Base-by-base conservation (phyloP, 768 basidiomycete species). In the Lentinula guzmanii region DNA sequence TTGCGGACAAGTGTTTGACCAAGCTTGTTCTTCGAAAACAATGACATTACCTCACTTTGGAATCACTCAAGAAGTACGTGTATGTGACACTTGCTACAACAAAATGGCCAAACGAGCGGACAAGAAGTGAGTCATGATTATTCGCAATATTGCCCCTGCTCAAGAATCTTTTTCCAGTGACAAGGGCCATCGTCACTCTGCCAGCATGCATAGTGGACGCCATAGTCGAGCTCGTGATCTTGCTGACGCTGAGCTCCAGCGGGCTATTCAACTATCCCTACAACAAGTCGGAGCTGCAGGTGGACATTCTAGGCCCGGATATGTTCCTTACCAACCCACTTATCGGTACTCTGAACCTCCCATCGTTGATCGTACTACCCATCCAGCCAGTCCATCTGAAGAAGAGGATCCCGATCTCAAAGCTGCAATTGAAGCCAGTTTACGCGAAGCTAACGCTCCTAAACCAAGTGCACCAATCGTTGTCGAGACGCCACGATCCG, bases 1-100 rank as follows among this genome's bases (percentile, higher is more conserved):
- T 72, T 99, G 97, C 74, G 97, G 97, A 7, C 88, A 90, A 70
- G 94, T 98, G 13, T 98, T 97, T 69, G 96, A 98, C 74, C 93
- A 95, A 59, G 81, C 85, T 45, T 99, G 97, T 72, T 95, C 93
- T 0, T 87, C 90, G 37, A 91, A 93, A 73, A 76, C 81, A 2
- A 84, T 93, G 73, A 78, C 93, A 0, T 79, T 98, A 24, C 96
- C 97, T 4, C 91, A 95, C 70, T 96, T 93, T 67, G 97, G 97
- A 10, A 95, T 99, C 65, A 79, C 86, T 1, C 89, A 97, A 68
- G 88, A 90, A 41, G 97, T 99, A 5, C 81, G 97, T 42, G 96
- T 98, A 0, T 98, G 97, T 62, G 96, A 99, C 64, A 80, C 85
- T 2, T 99, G 97, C 69, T 82, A 87, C 70, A 79, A 78, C n/a